Percentiles rank a stretch among this genome's conserved stretches.
These are phyloP conservation scores for Colletotrichum lini DNA, from an alignment of 2,329 filamentous ascomycete species.

Conservation along the genomic window DNA sequence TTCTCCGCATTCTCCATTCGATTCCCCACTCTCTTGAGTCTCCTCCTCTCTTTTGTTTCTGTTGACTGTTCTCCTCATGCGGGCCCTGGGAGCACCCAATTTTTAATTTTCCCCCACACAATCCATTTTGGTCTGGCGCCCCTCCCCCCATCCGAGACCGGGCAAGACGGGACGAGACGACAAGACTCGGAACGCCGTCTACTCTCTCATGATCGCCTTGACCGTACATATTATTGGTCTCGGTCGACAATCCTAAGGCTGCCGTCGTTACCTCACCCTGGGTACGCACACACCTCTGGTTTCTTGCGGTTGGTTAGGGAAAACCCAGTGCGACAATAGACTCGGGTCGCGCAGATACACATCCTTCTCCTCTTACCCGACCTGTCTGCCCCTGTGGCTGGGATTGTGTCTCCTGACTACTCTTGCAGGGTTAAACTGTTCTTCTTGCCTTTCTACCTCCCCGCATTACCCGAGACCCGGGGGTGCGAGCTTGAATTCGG, in stretches of 20 bases:
- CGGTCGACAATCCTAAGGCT: background rate
- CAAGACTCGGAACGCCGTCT: background rate
- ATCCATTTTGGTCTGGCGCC: conserved; percentile 23
- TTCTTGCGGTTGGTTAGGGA: no score
- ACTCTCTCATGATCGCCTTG: background rate
- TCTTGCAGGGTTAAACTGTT: background rate
- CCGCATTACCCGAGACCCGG: background rate
- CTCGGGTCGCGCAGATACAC: no score
- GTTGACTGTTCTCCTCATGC: background rate
- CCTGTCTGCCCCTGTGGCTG: background rate
- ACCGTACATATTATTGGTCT: background rate
- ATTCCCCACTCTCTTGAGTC: background rate
- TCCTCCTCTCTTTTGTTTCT: background rate
- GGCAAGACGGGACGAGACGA: background rate
- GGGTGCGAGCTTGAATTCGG: background rate
- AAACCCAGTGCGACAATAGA: no score
- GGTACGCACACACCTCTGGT: background rate
- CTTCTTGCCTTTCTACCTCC: background rate
- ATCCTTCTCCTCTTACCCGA: background rate
- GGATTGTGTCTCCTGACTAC: background rate
- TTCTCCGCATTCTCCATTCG: conserved; percentile 35
- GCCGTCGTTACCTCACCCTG: background rate
- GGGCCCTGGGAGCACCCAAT: background rate
- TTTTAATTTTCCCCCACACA: conserved; percentile 36
- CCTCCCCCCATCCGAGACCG: conserved; percentile 1